These are phyloP conservation scores for Eimeria praecox DNA, from an alignment of 169 alveolate species.

Conservation along the genomic window DNA sequence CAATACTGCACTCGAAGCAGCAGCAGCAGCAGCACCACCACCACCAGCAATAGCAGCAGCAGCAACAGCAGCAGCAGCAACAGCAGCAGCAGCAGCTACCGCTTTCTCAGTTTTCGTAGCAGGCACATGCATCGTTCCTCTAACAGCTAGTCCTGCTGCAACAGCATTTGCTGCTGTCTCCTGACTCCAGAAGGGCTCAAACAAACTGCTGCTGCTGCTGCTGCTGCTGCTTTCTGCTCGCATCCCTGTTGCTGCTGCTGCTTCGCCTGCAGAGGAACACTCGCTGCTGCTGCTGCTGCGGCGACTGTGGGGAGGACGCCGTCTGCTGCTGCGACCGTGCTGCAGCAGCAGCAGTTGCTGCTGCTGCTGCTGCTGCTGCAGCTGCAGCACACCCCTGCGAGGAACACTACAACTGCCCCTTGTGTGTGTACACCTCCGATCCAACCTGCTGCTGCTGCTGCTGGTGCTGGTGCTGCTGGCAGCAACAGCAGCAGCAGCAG, in stretches of 20 bases:
- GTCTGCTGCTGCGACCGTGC: slow-evolving; percentile 37
- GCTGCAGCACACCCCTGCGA: slow-evolving; percentile 10
- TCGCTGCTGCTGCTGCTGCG: neutral
- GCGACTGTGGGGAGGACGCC: neutral
- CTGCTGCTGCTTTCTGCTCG: neutral
- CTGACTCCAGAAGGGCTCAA: slow-evolving; percentile 40
- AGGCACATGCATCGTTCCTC: slow-evolving; percentile 29
- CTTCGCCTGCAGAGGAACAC: neutral
- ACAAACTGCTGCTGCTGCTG: slow-evolving; percentile 49
- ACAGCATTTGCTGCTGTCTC: slow-evolving; percentile 38
- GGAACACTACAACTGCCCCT: neutral
- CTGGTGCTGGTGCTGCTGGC: neutral
- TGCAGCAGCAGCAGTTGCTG: slow-evolving; percentile 52
- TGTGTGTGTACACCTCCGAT: neutral
- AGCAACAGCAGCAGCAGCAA: neutral
- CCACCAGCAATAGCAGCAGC: neutral
- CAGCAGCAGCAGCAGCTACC: slow-evolving; percentile 36
- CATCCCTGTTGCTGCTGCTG: neutral
- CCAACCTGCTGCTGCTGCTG: slow-evolving; percentile 19
- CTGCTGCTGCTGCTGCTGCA: slow-evolving; percentile 54
- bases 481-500: slow-evolving; percentile 41
- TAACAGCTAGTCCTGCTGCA: slow-evolving; percentile 5
- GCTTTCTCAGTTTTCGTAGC: slow-evolving; percentile 24
- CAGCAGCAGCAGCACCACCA: slow-evolving; percentile 10
- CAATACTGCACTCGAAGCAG: too few relatives aligned